These are phyloP conservation scores for Mollisia scopiformis DNA, from an alignment of 2,329 filamentous ascomycete species.

Conservation along the genomic window DNA sequence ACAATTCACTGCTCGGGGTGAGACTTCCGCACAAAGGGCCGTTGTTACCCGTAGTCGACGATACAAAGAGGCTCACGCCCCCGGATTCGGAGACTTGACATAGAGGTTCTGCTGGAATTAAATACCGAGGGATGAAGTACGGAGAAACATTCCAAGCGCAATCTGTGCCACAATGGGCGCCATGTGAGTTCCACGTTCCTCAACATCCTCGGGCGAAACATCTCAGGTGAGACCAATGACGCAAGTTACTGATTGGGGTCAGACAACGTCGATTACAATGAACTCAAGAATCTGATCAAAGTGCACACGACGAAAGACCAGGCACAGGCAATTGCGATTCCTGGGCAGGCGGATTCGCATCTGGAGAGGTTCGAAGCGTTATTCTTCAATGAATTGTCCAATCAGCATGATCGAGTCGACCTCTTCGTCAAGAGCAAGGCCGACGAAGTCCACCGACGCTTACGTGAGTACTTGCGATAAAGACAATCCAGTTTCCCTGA, in stretches of 20 bases:
- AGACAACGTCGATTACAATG: constrained; percentile 91
- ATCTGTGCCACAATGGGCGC: constrained; percentile 81
- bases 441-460: constrained; percentile 72
- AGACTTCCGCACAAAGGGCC: not conserved
- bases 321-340: constrained; percentile 72
- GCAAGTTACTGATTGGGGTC: constrained; percentile 16
- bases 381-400: constrained; percentile 72
- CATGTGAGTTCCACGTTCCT: constrained; percentile 55
- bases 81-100: not conserved
- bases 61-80: not conserved
- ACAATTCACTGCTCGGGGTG: not conserved
- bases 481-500: constrained; percentile 11
- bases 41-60: not conserved
- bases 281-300: constrained; percentile 84
- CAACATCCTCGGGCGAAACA: constrained; percentile 2
- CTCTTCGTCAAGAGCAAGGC: constrained; percentile 81
- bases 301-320: constrained; percentile 73
- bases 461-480: constrained; percentile 53
- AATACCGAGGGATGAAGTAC: constrained; percentile 66
- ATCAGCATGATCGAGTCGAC: constrained; percentile 76
- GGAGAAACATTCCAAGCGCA: constrained; percentile 73
- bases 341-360: constrained; percentile 64
- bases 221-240: constrained; percentile 4
- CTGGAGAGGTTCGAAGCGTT: constrained; percentile 68
- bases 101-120: not conserved